Evolutionary conservation across 192 early-diverging fungal species (phyloP), one percentile per base, ranked within the genome.

Genomic region (Spinellus fusiger): DNA sequence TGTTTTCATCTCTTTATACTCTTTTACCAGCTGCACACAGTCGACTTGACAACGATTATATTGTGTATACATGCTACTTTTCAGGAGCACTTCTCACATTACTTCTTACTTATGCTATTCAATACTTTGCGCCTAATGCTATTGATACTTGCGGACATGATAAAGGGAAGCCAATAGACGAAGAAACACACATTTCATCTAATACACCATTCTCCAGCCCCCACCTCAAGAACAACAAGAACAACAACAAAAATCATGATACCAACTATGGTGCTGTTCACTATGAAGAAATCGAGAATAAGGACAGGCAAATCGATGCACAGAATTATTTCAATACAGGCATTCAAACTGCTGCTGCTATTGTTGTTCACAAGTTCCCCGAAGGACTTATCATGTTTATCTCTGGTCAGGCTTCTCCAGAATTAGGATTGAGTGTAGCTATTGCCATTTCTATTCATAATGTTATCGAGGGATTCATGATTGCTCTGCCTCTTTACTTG

Each of bases 301-400:
- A 53, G 15, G 37, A 40, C 5, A 44, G 62, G 49, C 8, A 31
- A 12, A 44, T 33, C 9, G 52, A 56, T 33, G 40, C 38, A 23
- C 31, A 56, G 49, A 49, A 44, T 13, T 65, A 57, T 53, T 50
- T 62, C 25, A 46, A 56, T 25, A 75, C 78, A 54, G 81, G 78
- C n/a, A 78, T 80, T 27, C 78, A 83, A 61, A 77, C 76, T 10
- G 79, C 78, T n/a, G 49, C 77, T 3, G 77, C 78, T 27, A 77
- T 83, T 54, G 69, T 73, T 8, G 56, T 80, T 18, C 81, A 80
- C 54, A 83, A 83, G 66, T 80, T 80, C 56, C 78, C 80, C 69
- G 81, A 83, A 69, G 81, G 81, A 0, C 35, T 83, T 15, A 80
- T 83, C 23, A 80, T 80, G 7, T 83, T 80, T 57, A 56, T 83